Base-by-base conservation (phyloP, 352 stramenopile genomes). In the Phytophthora sojae region DNA sequence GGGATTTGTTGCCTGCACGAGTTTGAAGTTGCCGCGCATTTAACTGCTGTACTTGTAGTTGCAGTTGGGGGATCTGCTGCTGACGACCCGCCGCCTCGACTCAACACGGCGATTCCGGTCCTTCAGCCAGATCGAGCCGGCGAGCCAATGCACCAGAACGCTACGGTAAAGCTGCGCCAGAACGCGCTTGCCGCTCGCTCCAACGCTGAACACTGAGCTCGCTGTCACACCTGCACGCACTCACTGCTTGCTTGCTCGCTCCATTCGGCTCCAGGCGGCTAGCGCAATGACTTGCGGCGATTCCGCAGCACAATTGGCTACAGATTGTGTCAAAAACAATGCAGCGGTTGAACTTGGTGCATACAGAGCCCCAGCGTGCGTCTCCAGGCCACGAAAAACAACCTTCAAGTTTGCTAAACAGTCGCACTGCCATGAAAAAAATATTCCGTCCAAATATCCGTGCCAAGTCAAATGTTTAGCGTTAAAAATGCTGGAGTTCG, bases 351-450 rank as follows among this genome's bases (percentile, higher is more conserved):
- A 73, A 73, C 58, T 58, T 63, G 35, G 2, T 6, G 1, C 37
- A 56, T 71, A 71, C 23, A 56, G 56, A 71, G 17, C 47, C 25
- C 50, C 47, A 69, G 42, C 23, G 15, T 49, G 42, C 42, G 42
- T 23, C 42, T 49, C 42, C 42, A 49, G 42, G 39, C 55, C 9
- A 42, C n/a, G 29, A 17, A 57, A 5, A 23, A 9, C 26, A 6
- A 69, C 39, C 47, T 73, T 70, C 67, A 70, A 74, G 61, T 61
- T 70, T 32, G 29, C 29, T 32, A 11, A 42, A 42, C 35, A 21
- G 17, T 49, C 15, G 42, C 17, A 21, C 42, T 49, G 12, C 6
- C 5, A 8, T 8, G 14, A 45, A 45, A 45, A 45, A 45, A 26
- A 0, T 53, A 21, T 21, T 21, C 21, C 21, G 21, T 21, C 21